A percentile compares a stretch with the other conserved stretches of the same genome.
Conservation (phyloP, 129 eudicot species). For the Mikania micrantha region DNA sequence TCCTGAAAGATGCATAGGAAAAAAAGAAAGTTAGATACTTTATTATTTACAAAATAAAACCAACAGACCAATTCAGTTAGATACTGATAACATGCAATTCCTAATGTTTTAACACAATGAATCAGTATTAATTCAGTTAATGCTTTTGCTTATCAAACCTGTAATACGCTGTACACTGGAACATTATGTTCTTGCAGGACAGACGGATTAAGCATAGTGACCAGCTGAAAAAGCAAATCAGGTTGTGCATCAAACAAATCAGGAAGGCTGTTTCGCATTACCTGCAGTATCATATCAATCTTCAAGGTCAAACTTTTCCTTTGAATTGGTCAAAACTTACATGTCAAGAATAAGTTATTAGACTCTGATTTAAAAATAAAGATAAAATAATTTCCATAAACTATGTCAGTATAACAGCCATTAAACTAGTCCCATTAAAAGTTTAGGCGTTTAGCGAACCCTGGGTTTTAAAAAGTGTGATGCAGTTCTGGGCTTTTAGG, state of each 20-base stretch:
- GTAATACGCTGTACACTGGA: conserved; percentile 87
- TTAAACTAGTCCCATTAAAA: neutral
- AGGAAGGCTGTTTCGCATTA: conserved; percentile 83
- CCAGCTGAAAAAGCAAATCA: conserved; percentile 94
- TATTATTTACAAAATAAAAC: neutral
- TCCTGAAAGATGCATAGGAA: conserved; percentile 44
- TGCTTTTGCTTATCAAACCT: conserved; percentile 38
- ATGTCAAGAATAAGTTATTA: conserved; percentile 2
- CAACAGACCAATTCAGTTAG: neutral
- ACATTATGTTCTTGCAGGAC: conserved; percentile 79
- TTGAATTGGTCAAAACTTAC: neutral
- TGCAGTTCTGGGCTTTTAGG: too few relatives aligned
- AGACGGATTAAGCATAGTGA: conserved; percentile 95
- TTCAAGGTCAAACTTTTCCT: conserved; percentile 13
- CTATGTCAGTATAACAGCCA: neutral
- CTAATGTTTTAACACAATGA: neutral
- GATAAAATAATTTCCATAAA: neutral
- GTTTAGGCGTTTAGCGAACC: neutral
- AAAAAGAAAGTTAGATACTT: conserved; percentile 10
- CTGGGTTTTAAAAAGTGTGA: too few relatives aligned
- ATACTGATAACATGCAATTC: conserved; percentile 1
- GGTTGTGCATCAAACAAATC: conserved; percentile 98
- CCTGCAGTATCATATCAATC: conserved; percentile 43
- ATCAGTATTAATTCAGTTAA: neutral
- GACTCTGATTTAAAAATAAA: too few relatives aligned